phyloP scores from a whole-genome alignment of 768 basidiomycete species.

The Lanmaoa rubissima region DNA sequence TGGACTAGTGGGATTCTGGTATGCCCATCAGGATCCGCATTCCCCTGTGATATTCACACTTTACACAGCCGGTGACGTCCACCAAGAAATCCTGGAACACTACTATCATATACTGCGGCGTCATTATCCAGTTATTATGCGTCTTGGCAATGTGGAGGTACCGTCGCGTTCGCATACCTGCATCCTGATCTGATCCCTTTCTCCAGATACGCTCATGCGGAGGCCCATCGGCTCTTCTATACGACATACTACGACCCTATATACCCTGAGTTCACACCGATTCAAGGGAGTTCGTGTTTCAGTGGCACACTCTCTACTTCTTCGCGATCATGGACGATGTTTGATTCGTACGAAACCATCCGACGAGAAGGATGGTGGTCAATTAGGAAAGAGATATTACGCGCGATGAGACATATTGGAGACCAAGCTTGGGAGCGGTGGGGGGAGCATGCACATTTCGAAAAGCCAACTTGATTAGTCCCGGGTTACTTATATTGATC shows the following conservation, averaged over 20 bases:
- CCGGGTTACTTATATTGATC: slow-evolving; percentile 19
- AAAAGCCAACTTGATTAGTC: slow-evolving; percentile 30
- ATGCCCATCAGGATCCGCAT: slow-evolving; percentile 15
- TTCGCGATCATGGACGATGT: slow-evolving; percentile 38
- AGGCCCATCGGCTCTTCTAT: slow-evolving; percentile 58
- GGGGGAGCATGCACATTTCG: slow-evolving; percentile 32
- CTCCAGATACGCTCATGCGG: slow-evolving; percentile 44
- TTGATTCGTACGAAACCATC: slow-evolving; percentile 39
- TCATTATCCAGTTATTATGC: slow-evolving; percentile 47
- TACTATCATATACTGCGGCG: slow-evolving; percentile 34
- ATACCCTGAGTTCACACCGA: slow-evolving; percentile 65
- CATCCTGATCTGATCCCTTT: slow-evolving; percentile 8
- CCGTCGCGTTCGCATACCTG: slow-evolving; percentile 13
- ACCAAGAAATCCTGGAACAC: slow-evolving; percentile 24
- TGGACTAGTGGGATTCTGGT: slow-evolving; percentile 41
- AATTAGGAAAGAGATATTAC: slow-evolving; percentile 37
- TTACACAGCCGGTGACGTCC: slow-evolving; percentile 16
- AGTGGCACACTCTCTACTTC: slow-evolving; percentile 34
- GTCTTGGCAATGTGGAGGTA: slow-evolving; percentile 60
- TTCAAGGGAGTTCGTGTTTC: slow-evolving; percentile 33
- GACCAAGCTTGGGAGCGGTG: slow-evolving; percentile 44
- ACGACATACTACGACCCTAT: slow-evolving; percentile 79
- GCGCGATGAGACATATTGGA: slow-evolving; percentile 38
- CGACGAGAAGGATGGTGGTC: slow-evolving; percentile 41
- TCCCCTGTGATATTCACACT: slow-evolving; percentile 8